These are phyloP conservation scores for Dalechampia spathulata DNA, from an alignment of 441 rosid species.

Conservation along the genomic window DNA sequence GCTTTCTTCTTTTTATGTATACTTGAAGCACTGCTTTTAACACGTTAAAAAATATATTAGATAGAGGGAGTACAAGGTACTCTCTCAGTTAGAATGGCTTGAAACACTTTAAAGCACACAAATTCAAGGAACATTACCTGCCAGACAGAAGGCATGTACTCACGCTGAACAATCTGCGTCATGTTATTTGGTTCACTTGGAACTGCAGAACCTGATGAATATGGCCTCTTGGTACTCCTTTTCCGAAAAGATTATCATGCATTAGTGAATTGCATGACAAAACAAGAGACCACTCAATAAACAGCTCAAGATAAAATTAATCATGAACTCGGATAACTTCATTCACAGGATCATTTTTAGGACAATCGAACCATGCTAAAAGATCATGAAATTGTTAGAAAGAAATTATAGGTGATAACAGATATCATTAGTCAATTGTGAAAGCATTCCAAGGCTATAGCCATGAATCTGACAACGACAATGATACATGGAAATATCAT, in stretches of 20 bases:
- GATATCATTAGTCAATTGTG: neutral
- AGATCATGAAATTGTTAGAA: no score
- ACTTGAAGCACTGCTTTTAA: no score
- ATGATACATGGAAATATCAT: neutral
- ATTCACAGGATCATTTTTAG: neutral
- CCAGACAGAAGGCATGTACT: conserved; percentile 85
- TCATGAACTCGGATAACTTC: neutral
- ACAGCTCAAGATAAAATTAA: neutral
- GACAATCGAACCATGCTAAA: neutral
- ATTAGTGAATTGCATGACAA: conserved; percentile 12
- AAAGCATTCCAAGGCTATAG: neutral
- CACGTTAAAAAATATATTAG: no score
- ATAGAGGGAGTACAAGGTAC: no score
- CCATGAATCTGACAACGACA: neutral
- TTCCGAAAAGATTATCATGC: conserved; percentile 6
- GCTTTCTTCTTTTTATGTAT: no score
- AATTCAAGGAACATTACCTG: conserved; percentile 44
- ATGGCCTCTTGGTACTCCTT: conserved; percentile 31
- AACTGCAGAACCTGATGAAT: conserved; percentile 20
- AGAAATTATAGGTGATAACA: neutral
- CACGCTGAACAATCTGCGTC: conserved; percentile 42
- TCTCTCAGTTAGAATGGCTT: neutral
- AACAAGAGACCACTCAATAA: neutral
- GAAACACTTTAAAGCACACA: neutral
- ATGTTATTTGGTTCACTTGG: conserved; percentile 23